These are phyloP conservation scores for Penicillium sp. DNA, from an alignment of 2,329 filamentous ascomycete species.

Conservation along the genomic window DNA sequence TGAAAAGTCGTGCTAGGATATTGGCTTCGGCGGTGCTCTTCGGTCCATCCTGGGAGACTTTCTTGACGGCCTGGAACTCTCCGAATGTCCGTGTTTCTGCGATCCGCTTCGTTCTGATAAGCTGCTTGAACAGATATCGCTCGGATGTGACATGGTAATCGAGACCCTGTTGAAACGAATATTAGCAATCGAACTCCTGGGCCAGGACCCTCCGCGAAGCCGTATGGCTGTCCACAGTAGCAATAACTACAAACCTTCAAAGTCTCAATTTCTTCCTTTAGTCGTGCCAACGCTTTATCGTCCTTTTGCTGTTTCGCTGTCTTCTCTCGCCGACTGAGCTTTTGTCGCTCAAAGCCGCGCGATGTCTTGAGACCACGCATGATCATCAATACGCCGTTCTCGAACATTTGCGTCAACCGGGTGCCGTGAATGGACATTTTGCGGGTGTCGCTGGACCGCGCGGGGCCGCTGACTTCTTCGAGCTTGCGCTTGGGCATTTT, in stretches of 20 bases:
- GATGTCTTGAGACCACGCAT: conserved; percentile 57
- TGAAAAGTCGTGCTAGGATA: conserved; percentile 60
- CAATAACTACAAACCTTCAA: conserved; percentile 50
- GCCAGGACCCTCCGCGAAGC: neutral
- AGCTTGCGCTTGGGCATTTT: conserved; percentile 46
- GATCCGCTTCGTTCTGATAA: conserved; percentile 59
- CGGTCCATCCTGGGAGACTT: conserved; percentile 39
- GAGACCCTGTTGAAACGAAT: conserved; percentile 42
- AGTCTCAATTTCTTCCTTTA: conserved; percentile 56
- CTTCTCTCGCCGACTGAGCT: conserved; percentile 60
- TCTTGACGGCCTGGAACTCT: conserved; percentile 38
- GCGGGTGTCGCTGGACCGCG: conserved; percentile 24
- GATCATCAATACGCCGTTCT: conserved; percentile 52
- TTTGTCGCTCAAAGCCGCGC: conserved; percentile 63
- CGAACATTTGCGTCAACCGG: conserved; percentile 49
- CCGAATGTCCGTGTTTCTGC: conserved; percentile 52
- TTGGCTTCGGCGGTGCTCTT: conserved; percentile 54
- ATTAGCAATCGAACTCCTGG: conserved; percentile 6
- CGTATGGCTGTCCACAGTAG: neutral
- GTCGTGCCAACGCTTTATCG: conserved; percentile 40
- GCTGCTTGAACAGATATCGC: conserved; percentile 57
- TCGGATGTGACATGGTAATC: conserved; percentile 52
- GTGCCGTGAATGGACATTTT: conserved; percentile 36
- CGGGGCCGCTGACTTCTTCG: conserved; percentile 31
- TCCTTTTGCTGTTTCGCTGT: conserved; percentile 50